These are phyloP conservation scores for Lagerstroemia speciosa DNA, from an alignment of 345 rosid genomes.

Conservation along the genomic window DNA sequence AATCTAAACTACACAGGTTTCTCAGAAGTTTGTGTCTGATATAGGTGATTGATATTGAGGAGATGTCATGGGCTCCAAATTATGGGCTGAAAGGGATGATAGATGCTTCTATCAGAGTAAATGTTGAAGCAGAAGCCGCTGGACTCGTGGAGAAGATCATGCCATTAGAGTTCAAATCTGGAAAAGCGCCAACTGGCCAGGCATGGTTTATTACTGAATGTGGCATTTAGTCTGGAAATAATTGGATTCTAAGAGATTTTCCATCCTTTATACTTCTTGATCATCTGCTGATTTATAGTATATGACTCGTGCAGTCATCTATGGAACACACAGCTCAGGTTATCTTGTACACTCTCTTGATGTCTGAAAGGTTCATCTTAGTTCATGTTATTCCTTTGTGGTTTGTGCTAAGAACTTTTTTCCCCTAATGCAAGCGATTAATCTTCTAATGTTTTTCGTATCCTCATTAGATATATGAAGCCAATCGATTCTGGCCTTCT, in stretches of 20 bases:
- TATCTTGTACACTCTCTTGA: constrained; percentile 87
- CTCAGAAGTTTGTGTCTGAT: neutral
- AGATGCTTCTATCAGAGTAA: constrained; percentile 82
- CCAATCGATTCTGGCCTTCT: constrained; percentile 78
- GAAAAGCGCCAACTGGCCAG: constrained; percentile 75
- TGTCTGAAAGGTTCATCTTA: constrained; percentile 81
- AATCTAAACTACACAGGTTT: neutral
- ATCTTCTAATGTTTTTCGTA: constrained; percentile 5
- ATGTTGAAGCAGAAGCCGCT: constrained; percentile 39
- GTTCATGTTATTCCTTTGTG: neutral
- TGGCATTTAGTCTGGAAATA: constrained; percentile 2
- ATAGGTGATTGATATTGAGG: constrained; percentile 94
- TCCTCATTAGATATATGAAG: constrained; percentile 52
- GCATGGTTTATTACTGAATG: constrained; percentile 29
- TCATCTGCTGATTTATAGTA: constrained; percentile 3
- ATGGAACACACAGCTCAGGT: constrained; percentile 94
- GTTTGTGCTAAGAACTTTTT: neutral
- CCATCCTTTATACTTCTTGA: neutral
- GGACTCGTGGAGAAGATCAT: constrained; percentile 48
- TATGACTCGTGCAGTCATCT: constrained; percentile 53
- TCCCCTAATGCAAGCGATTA: neutral
- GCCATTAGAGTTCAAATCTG: constrained; percentile 94
- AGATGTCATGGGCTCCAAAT: constrained; percentile 96
- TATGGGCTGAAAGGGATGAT: constrained; percentile 96
- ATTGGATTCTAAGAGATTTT: constrained; percentile 10